These are phyloP conservation scores for Cryptococcus sp. DNA, from an alignment of 1,284 basidiomycete species.

Conservation along the genomic window DNA sequence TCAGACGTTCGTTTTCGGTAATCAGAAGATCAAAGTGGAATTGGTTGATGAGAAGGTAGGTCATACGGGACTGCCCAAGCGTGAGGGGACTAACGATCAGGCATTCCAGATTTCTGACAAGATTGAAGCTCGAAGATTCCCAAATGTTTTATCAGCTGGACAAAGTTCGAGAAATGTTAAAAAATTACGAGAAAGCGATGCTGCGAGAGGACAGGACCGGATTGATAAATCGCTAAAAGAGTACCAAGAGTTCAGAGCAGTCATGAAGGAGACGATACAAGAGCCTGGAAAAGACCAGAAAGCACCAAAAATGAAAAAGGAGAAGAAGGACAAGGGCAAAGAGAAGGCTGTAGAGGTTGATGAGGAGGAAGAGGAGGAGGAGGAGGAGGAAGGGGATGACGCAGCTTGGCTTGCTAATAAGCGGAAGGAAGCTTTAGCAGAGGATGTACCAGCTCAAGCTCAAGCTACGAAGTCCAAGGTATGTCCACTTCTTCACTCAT, in stretches of 20 bases:
- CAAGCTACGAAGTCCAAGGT: slow-evolving; percentile 21
- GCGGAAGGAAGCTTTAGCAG: slow-evolving; percentile 47
- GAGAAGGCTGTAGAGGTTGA: slow-evolving; percentile 25
- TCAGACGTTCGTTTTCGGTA: slow-evolving; percentile 68
- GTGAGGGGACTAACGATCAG: not conserved
- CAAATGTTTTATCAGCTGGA: no score
- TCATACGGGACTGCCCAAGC: not conserved
- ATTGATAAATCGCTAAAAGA: slow-evolving; percentile 54
- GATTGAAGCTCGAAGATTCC: not conserved
- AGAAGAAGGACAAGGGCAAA: slow-evolving; percentile 62
- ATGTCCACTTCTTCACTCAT: slow-evolving; percentile 11
- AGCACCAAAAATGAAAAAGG: slow-evolving; percentile 28
- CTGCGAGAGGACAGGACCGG: slow-evolving; percentile 51
- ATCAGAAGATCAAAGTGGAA: slow-evolving; percentile 68
- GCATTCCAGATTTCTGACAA: not conserved
- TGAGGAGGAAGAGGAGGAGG: slow-evolving; percentile 36
- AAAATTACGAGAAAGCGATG: not conserved
- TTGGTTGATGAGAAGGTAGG: slow-evolving; percentile 65
- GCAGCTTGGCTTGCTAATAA: slow-evolving; percentile 57
- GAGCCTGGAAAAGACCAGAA: no score
- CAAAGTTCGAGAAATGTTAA: no score
- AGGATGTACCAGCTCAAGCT: no score
- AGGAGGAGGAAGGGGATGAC: slow-evolving; percentile 60
- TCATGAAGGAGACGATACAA: slow-evolving; percentile 49
- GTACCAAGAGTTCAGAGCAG: slow-evolving; percentile 53